phyloP scores from a whole-genome alignment of 2,329 filamentous ascomycete genomes.

The Neofusicoccum umdonicola region DNA sequence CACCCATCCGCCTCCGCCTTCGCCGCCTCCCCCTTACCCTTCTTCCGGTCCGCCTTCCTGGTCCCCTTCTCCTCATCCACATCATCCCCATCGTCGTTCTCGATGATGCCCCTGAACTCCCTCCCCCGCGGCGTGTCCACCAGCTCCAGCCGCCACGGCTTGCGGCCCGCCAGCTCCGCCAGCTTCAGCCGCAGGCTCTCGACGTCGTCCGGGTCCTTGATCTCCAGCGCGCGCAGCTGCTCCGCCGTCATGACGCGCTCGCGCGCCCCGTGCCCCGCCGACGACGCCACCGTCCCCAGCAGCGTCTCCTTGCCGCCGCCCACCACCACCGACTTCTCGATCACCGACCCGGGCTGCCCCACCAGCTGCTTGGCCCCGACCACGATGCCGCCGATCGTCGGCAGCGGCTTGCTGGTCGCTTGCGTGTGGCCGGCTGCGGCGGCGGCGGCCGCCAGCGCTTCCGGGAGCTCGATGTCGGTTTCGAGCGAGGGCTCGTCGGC shows the following conservation, averaged over 20 bases:
- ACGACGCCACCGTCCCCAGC: slow-evolving; percentile 52
- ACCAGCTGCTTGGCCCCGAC: slow-evolving; percentile 58
- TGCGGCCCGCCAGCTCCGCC: slow-evolving; percentile 65
- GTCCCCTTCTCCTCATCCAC: slow-evolving; percentile 24
- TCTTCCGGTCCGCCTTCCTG: slow-evolving; percentile 3
- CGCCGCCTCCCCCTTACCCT: slow-evolving; percentile 20
- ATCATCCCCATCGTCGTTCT: slow-evolving; percentile 55
- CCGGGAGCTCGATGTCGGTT: slow-evolving; percentile 12
- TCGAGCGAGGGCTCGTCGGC: background rate
- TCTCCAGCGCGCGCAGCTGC: slow-evolving; percentile 65
- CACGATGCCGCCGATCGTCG: slow-evolving; percentile 57
- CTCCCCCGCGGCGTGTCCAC: slow-evolving; percentile 65
- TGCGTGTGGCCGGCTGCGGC: slow-evolving; percentile 19
- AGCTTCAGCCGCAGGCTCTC: slow-evolving; percentile 68
- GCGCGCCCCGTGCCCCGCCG: slow-evolving; percentile 56
- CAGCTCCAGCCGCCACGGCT: slow-evolving; percentile 77
- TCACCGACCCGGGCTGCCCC: slow-evolving; percentile 53
- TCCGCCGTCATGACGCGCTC: slow-evolving; percentile 59
- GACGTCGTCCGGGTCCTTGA: slow-evolving; percentile 62
- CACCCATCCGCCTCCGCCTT: slow-evolving; percentile 20
- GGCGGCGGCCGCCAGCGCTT: slow-evolving; percentile 25
- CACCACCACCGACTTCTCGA: slow-evolving; percentile 53
- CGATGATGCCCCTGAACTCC: slow-evolving; percentile 70
- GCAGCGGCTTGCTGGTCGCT: slow-evolving; percentile 35
- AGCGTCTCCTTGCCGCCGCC: slow-evolving; percentile 54